Conservation (phyloP, 2,329 filamentous ascomycete species). For the Ascochyta fabae region DNA sequence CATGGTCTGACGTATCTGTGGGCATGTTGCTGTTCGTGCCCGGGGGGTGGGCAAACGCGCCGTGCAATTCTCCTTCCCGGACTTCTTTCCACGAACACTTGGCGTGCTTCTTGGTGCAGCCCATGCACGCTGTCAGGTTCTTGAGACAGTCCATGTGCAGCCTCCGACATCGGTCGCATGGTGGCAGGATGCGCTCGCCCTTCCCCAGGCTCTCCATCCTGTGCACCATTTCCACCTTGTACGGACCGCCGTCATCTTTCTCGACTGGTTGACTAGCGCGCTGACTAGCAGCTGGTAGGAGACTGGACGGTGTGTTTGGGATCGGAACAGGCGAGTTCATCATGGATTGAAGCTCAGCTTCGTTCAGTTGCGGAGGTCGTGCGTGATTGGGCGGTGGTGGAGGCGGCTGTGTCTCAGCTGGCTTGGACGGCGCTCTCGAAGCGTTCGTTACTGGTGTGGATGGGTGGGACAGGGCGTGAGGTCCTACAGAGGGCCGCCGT, state of each 20-base stretch:
- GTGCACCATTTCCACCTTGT: constrained; percentile 71
- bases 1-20: constrained; percentile 42
- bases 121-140: constrained; percentile 83
- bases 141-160: constrained; percentile 83
- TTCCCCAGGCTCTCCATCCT: constrained; percentile 77
- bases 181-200: constrained; percentile 77
- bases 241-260: constrained; percentile 64
- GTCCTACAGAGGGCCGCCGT: constrained; percentile 38
- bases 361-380: constrained; percentile 38
- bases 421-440: constrained; percentile 40
- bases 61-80: constrained; percentile 70
- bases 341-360: constrained; percentile 50
- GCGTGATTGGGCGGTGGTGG: constrained; percentile 21
- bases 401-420: constrained; percentile 23
- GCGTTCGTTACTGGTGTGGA: constrained; percentile 29
- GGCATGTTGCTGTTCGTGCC: constrained; percentile 36
- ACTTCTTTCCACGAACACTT: constrained; percentile 86
- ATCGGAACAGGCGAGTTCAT: constrained; percentile 60
- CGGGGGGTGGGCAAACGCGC: constrained; percentile 31
- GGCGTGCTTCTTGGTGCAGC: constrained; percentile 88
- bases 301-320: constrained; percentile 60
- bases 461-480: constrained; percentile 35
- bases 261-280: constrained; percentile 50
- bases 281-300: constrained; percentile 56
- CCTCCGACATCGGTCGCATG: constrained; percentile 82